phyloP scores from a whole-genome alignment of 441 rosid species.

The Oxalis stricta region DNA sequence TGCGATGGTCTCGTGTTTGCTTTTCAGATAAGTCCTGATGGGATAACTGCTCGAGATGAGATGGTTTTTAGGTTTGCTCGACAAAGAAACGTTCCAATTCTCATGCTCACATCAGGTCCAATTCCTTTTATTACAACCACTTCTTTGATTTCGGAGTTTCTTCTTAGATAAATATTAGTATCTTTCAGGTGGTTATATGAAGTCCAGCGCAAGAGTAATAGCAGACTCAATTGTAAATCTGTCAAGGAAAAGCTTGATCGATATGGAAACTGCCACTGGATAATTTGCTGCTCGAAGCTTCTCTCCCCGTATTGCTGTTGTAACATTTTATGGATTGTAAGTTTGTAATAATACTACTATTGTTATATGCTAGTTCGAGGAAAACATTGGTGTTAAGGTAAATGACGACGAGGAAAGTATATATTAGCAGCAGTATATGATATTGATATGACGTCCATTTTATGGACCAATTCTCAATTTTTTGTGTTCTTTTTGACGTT shows the following conservation, averaged over 20 bases:
- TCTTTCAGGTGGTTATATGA: slow-evolving; percentile 88
- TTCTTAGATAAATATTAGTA: neutral
- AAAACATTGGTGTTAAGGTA: too few relatives aligned
- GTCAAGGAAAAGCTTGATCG: slow-evolving; percentile 41
- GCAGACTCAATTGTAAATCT: slow-evolving; percentile 77
- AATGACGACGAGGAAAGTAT: too few relatives aligned
- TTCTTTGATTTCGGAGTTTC: neutral
- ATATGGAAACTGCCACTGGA: slow-evolving; percentile 5
- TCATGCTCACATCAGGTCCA: slow-evolving; percentile 92
- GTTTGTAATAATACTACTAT: too few relatives aligned
- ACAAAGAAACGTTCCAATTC: slow-evolving; percentile 56
- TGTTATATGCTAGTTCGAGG: too few relatives aligned
- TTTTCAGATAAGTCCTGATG: slow-evolving; percentile 69
- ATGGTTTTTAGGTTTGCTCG: slow-evolving; percentile 75
- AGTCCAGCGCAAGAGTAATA: slow-evolving; percentile 79
- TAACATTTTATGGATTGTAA: too few relatives aligned
- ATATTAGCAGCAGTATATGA: too few relatives aligned
- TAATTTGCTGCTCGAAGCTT: neutral
- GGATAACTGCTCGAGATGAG: slow-evolving; percentile 72
- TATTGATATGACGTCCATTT: too few relatives aligned
- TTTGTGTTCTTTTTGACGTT: too few relatives aligned
- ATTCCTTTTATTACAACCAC: neutral
- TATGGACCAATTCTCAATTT: too few relatives aligned
- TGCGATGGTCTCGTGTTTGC: slow-evolving; percentile 4
- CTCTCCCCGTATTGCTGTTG: too few relatives aligned